phyloP scores from a whole-genome alignment of 2,329 filamentous ascomycete genomes.

The Aspergillus sp. region DNA sequence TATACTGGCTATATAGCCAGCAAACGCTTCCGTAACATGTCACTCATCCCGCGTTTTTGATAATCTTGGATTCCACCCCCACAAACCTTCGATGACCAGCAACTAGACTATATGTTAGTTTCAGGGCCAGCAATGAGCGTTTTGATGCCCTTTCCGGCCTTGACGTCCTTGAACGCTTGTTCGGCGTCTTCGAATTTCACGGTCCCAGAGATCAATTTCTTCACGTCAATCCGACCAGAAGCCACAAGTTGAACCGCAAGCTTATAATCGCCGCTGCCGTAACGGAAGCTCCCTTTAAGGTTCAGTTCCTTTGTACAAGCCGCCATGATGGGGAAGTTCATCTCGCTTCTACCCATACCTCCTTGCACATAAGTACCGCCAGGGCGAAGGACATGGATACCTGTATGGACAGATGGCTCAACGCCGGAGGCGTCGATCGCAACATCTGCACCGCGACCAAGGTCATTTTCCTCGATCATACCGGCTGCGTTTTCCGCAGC shows the following conservation, averaged over 20 bases:
- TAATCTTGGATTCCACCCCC: background rate
- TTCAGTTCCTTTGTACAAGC: constrained; percentile 88
- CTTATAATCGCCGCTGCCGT: constrained; percentile 83
- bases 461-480: constrained; percentile 62
- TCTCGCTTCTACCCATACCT: constrained; percentile 85
- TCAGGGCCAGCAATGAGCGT: constrained; percentile 43
- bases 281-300: constrained; percentile 84
- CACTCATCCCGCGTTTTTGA: background rate
- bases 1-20: background rate
- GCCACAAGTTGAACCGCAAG: constrained; percentile 76
- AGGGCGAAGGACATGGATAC: constrained; percentile 66
- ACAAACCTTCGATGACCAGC: background rate
- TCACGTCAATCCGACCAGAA: constrained; percentile 68
- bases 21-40: background rate
- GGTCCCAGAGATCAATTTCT: constrained; percentile 74
- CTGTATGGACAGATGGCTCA: constrained; percentile 74
- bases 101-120: background rate
- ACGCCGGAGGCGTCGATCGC: constrained; percentile 80
- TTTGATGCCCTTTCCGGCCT: constrained; percentile 67
- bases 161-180: constrained; percentile 82
- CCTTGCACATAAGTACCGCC: constrained; percentile 81
- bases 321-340: constrained; percentile 88
- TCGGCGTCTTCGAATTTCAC: constrained; percentile 82
- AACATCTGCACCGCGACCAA: constrained; percentile 69
- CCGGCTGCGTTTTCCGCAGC: constrained; percentile 73